Percentiles rank a stretch among this genome's conserved stretches.
phyloP scores from a whole-genome alignment of 192 early-diverging fungal species.

The Coemansia sp. region DNA sequence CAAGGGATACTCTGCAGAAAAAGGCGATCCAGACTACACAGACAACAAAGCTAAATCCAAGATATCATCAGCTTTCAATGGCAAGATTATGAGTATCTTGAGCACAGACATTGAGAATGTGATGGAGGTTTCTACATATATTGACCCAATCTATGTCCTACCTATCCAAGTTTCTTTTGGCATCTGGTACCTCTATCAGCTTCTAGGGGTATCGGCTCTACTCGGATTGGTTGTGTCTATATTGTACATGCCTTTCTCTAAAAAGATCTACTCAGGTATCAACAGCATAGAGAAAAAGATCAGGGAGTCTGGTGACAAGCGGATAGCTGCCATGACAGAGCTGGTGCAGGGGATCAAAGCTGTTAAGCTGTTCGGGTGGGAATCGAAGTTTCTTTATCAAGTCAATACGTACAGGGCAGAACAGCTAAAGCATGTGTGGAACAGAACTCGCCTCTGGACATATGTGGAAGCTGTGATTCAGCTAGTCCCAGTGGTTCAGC shows the following conservation, averaged over 20 bases:
- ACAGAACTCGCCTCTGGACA: slow-evolving; percentile 14
- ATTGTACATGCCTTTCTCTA: slow-evolving; percentile 48
- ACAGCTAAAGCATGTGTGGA: slow-evolving; percentile 54
- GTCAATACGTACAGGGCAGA: slow-evolving; percentile 57
- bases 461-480: neutral
- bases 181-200: no score
- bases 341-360: no score
- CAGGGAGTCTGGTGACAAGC: no score
- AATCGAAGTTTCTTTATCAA: slow-evolving; percentile 60
- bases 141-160: slow-evolving; percentile 55
- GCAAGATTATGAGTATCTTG: no score
- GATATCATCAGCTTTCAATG: slow-evolving; percentile 10
- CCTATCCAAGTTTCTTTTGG: slow-evolving; percentile 63
- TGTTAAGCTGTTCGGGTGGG: no score
- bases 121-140: slow-evolving; percentile 45
- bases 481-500: neutral
- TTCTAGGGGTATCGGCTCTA: no score
- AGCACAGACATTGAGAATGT: neutral
- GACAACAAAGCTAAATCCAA: neutral
- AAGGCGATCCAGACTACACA: neutral
- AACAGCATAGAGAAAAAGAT: no score
- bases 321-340: no score
- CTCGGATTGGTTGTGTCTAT: slow-evolving; percentile 64
- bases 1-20: slow-evolving; percentile 3
- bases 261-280: no score